A percentile compares a stretch with the other conserved stretches of the same genome.
These are phyloP conservation scores for Aspergillus novoparasiticus DNA, from an alignment of 2,329 filamentous ascomycete genomes.

Conservation along the genomic window DNA sequence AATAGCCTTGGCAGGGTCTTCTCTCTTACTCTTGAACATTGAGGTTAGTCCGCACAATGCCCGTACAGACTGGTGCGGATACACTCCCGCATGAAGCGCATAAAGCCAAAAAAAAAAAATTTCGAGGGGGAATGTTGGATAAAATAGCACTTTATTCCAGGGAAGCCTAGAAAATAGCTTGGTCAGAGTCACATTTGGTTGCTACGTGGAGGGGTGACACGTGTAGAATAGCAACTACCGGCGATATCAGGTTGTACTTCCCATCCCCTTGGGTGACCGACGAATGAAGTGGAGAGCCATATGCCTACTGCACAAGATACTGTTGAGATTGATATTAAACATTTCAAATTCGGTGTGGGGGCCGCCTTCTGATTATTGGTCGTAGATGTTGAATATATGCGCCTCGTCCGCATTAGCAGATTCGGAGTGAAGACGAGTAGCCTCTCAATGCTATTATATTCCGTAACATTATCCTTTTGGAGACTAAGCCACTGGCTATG, in stretches of 20 bases:
- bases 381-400: conserved; percentile 26
- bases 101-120: not conserved
- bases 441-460: conserved; percentile 31
- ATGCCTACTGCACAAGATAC: conserved; percentile 44
- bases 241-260: not conserved
- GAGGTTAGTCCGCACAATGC: not conserved
- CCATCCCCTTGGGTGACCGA: conserved; percentile 19
- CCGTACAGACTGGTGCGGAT: not conserved
- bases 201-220: not conserved
- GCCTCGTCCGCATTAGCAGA: conserved; percentile 54
- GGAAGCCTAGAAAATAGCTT: too few relatives aligned
- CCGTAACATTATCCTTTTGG: not conserved
- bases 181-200: not conserved
- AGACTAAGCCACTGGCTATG: not conserved
- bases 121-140: not conserved
- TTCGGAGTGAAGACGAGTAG: conserved; percentile 50
- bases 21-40: not conserved
- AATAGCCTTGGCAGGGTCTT: too few relatives aligned
- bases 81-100: not conserved
- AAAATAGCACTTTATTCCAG: too few relatives aligned
- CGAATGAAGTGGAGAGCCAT: conserved; percentile 47
- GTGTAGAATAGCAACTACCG: not conserved
- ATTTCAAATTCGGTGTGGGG: not conserved
- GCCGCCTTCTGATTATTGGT: not conserved
- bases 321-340: conserved; percentile 45